Evolutionary conservation across 2,329 filamentous ascomycete genomes (phyloP), one percentile per base, ranked within the genome.

Genomic region (Calonectria fujianensis): DNA sequence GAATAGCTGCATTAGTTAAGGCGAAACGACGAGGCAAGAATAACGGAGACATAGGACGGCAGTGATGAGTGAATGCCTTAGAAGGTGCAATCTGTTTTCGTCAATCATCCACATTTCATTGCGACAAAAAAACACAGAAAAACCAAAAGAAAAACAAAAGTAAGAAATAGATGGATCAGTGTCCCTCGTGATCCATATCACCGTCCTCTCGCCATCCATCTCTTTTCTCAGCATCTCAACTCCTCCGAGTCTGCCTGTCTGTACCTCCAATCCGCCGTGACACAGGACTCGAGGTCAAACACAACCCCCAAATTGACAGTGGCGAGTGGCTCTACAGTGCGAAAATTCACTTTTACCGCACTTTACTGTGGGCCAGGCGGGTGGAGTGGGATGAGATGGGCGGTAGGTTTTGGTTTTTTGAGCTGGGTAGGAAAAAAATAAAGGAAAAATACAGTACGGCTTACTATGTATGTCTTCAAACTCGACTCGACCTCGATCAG

Each of bases 251-350:
- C 57, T 61, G 35, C 57, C 39, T 61, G 35, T 37, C 39, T 61
- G 35, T 37, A 29, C 32, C 35, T 61, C 57, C 57, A 61, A 61
- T 41, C 37, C 57, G 24, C 57, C 35, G 35, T 37, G 37, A 39
- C 35, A 61, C 57, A 41, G 24, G 57, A 61, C 57, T 61, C 57
- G 57, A 61, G 57, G 57, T 18, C 35, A 39, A 61, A 61, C 57
- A 37, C 57, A 61, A 61, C 57, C 57, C 37, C 57, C 35, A 57
- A 65, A 35, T 68, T 71, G 64, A 54, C 66, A 59, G 71, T 79
- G 72, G 75, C 75, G 75, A 74, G 66, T 63, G 74, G 24, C 57
- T 37, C 72, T 69, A 80, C 78, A 80, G 78, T 80, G 78, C 76
- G 78, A 80, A 71, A 72, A 50, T 70, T 73, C 69, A 71, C 66